Evolutionary conservation across 257 asterid species (phyloP).

Genomic region (Leptodermis oblonga): DNA sequence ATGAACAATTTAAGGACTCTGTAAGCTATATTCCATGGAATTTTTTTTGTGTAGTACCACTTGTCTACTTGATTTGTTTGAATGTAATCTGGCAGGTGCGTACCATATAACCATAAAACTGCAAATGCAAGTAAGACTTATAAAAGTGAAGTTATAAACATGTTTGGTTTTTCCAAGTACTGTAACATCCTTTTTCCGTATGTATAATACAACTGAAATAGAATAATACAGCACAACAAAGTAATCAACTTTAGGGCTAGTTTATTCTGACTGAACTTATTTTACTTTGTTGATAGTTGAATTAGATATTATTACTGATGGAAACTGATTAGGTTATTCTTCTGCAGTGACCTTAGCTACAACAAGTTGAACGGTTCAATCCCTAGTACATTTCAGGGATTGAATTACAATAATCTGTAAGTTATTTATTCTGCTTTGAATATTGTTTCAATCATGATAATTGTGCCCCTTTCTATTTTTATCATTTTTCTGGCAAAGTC

Average conservation of each 20-base stretch:
- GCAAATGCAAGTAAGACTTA: neutral
- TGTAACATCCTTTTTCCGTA: neutral
- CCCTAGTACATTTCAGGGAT: slow-evolving; percentile 27
- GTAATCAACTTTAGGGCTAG: too few relatives aligned
- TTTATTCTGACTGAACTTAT: neutral
- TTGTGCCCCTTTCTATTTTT: neutral
- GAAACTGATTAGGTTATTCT: too few relatives aligned
- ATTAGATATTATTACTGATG: too few relatives aligned
- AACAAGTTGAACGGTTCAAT: slow-evolving; percentile 62
- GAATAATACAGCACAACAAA: too few relatives aligned
- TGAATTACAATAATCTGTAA: slow-evolving; percentile 37
- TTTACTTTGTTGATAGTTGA: neutral
- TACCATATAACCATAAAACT: neutral
- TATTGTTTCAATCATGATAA: neutral
- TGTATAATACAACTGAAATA: neutral
- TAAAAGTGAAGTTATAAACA: neutral
- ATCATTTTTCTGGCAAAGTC: too few relatives aligned
- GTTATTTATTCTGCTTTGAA: slow-evolving; percentile 15
- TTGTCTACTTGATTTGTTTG: neutral
- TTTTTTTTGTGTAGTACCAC: neutral
- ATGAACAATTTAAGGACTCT: slow-evolving; percentile 28
- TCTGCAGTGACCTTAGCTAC: slow-evolving; percentile 79
- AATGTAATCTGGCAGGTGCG: neutral
- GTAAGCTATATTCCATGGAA: slow-evolving; percentile 40
- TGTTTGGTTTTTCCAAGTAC: neutral